Base-by-base conservation (phyloP, 73 alveolate species). In the Paramecium primaurelia region DNA sequence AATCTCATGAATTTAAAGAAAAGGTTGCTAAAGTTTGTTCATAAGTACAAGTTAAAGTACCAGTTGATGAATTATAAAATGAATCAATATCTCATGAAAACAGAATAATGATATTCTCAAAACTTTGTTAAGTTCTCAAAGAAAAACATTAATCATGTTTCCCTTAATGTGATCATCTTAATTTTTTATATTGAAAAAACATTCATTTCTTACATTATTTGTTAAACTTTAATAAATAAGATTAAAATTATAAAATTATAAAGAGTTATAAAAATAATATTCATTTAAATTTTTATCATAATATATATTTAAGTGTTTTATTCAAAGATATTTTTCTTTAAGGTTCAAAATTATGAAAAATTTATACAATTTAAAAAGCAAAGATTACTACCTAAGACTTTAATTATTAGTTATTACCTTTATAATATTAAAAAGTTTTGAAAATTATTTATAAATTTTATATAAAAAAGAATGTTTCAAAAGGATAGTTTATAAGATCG, bases 81-180 rank as follows among this genome's bases (percentile, higher is more conserved):
- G 91, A 80, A 45, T 34, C 75, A 6, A 20, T 49, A 2, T 25
- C 58, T 64, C 47, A 34, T 8, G 91, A 80, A 80, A 32, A 22
- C 8, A 40, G 75, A 49, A 8, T 80, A 4, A 80, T 80, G 75
- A 26, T 47, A 25, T 80, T 80, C 91, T 80, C 47, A 47, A 80
- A 80, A 28, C 38, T 80, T 11, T 42, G 47, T 8, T 38, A 22
- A 26, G 30, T 80, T 36, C 34, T 80, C 28, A 22, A 45, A 37
- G 91, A 80, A 28, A 80, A 80, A 14, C 91, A 80, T 80, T 14
- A 42, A 47, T 80, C 10, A 11, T 80, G 91, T 80, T 38, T 38
- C 4, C 75, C 73, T 40, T 18, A 80, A 26, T 80, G 91, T 80
- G 91, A 80, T 80, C 91, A 80, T 80, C 20, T 80, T 9, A 40